Evolutionary conservation across 306 rosid genomes (phyloP).

Genomic region (Chamaecrista fasciculata): DNA sequence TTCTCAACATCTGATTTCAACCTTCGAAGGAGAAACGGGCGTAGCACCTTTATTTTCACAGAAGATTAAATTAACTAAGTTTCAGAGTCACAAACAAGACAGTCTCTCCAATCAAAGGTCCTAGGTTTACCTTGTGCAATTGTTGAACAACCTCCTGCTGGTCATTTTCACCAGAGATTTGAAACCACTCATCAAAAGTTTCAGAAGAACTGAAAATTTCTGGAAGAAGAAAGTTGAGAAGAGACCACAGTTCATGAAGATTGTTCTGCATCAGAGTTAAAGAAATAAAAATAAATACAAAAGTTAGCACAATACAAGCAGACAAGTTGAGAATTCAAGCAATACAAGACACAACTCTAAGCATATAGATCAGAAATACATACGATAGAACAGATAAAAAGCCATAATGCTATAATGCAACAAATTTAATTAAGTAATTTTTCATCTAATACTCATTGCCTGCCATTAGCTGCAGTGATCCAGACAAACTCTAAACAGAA

Average conservation of each 20-base stretch:
- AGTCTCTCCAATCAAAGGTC: background rate
- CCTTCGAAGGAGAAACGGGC: constrained; percentile 96
- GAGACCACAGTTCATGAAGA: constrained; percentile 97
- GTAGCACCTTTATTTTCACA: constrained; percentile 64
- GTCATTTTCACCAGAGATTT: constrained; percentile 97
- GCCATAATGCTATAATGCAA: background rate
- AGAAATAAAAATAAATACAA: constrained; percentile 11
- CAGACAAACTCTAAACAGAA: background rate
- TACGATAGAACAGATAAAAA: constrained; percentile 15
- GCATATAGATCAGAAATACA: background rate
- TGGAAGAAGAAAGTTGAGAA: constrained; percentile 95
- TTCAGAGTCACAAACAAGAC: background rate
- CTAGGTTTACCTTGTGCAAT: constrained; percentile 74
- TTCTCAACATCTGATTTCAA: constrained; percentile 98
- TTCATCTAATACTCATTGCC: background rate
- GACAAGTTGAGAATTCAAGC: background rate
- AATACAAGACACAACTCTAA: background rate
- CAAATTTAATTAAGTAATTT: background rate
- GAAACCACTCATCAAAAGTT: constrained; percentile 99
- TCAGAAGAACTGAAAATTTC: constrained; percentile 97
- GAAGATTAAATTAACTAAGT: constrained; percentile 2
- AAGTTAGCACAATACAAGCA: background rate
- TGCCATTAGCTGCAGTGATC: background rate
- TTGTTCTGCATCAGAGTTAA: constrained; percentile 63
- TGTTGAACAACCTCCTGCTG: constrained; percentile 99